phyloP scores from a whole-genome alignment of 768 basidiomycete species.

The Boletus subparvulus region DNA sequence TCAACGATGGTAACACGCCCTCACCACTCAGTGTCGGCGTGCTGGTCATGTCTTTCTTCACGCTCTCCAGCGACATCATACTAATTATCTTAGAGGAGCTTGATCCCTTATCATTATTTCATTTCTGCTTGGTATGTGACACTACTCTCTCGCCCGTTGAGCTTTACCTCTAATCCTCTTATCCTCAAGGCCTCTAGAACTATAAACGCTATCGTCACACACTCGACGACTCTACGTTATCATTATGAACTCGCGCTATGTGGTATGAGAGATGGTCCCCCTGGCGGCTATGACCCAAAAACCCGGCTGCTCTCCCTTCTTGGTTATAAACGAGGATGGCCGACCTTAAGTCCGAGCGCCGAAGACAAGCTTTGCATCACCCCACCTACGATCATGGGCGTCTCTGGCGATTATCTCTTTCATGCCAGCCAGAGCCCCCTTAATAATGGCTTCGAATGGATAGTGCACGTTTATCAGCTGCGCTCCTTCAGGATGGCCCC shows the following conservation, averaged over 20 bases:
- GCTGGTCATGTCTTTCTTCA: constrained; percentile 38
- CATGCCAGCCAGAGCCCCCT: constrained; percentile 34
- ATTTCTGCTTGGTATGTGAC: constrained; percentile 30
- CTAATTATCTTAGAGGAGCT: constrained; percentile 35
- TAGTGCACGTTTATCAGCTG: constrained; percentile 34
- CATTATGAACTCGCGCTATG: constrained; percentile 33
- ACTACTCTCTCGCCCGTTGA: not conserved
- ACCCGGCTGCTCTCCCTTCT: constrained; percentile 31
- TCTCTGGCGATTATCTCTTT: constrained; percentile 33
- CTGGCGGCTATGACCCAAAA: constrained; percentile 17
- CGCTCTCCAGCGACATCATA: constrained; percentile 31
- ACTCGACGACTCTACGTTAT: constrained; percentile 32
- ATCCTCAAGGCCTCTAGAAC: constrained; percentile 24
- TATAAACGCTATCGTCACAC: constrained; percentile 21
- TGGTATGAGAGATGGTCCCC: constrained; percentile 30
- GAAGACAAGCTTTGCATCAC: constrained; percentile 33
- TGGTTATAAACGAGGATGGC: constrained; percentile 33
- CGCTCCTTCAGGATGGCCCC: constrained; percentile 32
- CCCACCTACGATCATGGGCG: constrained; percentile 34
- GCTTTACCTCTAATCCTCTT: not conserved
- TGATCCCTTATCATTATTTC: constrained; percentile 33
- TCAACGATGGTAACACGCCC: constrained; percentile 2
- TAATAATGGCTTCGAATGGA: constrained; percentile 33
- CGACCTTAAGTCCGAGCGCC: constrained; percentile 30
- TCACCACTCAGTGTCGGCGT: constrained; percentile 29